phyloP scores from a whole-genome alignment of 805 yeast species.

The Hermanozyma aechmeae region DNA sequence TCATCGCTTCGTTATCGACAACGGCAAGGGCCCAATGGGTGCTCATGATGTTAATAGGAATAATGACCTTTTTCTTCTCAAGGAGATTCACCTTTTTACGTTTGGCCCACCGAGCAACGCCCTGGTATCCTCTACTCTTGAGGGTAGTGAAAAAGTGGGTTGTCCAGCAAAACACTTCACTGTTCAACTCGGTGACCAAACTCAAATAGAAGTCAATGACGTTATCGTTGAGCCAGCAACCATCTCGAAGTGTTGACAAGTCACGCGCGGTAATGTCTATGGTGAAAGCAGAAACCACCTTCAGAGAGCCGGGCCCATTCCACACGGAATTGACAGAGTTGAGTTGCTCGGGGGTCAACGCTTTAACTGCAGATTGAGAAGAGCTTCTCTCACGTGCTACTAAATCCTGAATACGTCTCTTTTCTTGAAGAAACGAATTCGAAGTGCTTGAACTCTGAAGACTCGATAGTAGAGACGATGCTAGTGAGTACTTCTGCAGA shows the following conservation, averaged over 20 bases:
- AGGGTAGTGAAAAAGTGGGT: conserved; percentile 82
- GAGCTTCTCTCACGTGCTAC: conserved; percentile 8
- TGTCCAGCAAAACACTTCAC: conserved; percentile 60
- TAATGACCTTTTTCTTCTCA: conserved; percentile 55
- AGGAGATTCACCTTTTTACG: conserved; percentile 61
- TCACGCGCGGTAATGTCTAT: conserved; percentile 64
- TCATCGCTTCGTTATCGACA: conserved; percentile 50
- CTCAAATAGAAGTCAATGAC: conserved; percentile 76
- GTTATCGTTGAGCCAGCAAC: conserved; percentile 85
- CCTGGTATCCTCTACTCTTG: conserved; percentile 61
- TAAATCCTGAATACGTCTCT: conserved; percentile 7
- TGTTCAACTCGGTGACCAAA: conserved; percentile 31
- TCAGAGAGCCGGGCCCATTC: conserved; percentile 13
- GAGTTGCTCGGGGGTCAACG: conserved; percentile 19
- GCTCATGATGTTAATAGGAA: conserved; percentile 77
- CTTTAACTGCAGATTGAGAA: conserved; percentile 3
- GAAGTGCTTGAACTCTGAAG: too few species aligned
- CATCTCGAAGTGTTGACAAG: conserved; percentile 57
- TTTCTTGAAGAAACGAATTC: conserved; percentile 6
- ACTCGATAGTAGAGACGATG: too few species aligned
- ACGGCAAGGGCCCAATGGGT: conserved; percentile 92
- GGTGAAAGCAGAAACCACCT: conserved; percentile 24
- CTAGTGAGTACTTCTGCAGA: too few species aligned
- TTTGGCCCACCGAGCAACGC: conserved; percentile 81
- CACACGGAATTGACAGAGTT: conserved; percentile 24